Evolutionary conservation across 805 yeast species (phyloP), one percentile per base, ranked within the genome.

Genomic region (Millerozyma miso): DNA sequence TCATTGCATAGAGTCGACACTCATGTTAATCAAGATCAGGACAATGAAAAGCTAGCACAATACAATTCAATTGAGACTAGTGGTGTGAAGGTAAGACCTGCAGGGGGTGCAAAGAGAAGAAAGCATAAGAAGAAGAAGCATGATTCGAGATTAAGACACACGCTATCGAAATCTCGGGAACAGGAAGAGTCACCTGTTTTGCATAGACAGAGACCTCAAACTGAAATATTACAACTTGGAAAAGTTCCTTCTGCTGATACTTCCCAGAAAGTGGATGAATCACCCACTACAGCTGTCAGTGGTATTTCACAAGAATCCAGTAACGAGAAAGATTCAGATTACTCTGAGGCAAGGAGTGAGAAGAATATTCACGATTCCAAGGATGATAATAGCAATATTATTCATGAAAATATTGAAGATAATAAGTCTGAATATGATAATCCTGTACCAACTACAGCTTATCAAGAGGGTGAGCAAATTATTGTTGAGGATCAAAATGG

Each of bases 1-100:
- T 88, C 96, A 1, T 74, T 90, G 47, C 90, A 85, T 46, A 76
- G 95, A 55, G 77, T 88, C 36, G 97, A 88, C 56, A 87, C 95
- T 13, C 51, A 20, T 43, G 45, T 53, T 4, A 35, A 36, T n/a
- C 50, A 47, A 13, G 50, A 41, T 43, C n/a, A n/a, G n/a, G 57
- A 46, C 38, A 65, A 44, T 38, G 54, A 50, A 8, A 53, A 46
- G 16, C 50, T 50, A 31, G 55, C 43, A 12, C 55, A 36, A 12
- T 43, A 71, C 0, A 67, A 67, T 36, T 71, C 79, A 1, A 62
- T 81, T 14, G 85, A 81, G 58, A 81, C 85, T 0, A 78, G 81
- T 50, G 86, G 86, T 15, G 60, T 76, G 19, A 80, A 81, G 31
- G 83, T 76, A 4, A 74, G 80, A 49, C 89, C 88, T 6, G 85